phyloP scores from a whole-genome alignment of 768 basidiomycete species.

The Bullera alba region DNA sequence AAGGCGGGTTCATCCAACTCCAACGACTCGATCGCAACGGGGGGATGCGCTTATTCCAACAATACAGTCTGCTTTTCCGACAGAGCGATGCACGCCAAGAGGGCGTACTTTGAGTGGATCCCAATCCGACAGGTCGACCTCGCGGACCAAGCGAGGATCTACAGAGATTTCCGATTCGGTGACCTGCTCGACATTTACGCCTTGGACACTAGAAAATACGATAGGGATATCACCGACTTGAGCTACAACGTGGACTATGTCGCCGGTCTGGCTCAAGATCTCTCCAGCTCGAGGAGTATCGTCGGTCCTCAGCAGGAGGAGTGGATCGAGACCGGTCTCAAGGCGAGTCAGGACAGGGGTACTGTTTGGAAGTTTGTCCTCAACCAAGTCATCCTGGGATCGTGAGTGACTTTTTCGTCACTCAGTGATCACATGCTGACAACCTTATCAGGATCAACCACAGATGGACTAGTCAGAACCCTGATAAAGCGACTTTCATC shows the following conservation, averaged over 20 bases:
- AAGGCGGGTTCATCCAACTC: constrained; percentile 56
- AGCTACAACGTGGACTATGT: constrained; percentile 53
- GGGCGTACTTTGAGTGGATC: constrained; percentile 39
- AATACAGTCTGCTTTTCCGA: constrained; percentile 58
- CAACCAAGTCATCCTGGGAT: constrained; percentile 55
- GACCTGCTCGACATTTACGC: constrained; percentile 58
- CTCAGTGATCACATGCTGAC: neutral
- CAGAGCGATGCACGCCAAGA: constrained; percentile 55
- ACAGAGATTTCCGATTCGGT: constrained; percentile 61
- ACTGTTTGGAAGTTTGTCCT: constrained; percentile 57
- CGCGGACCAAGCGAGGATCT: constrained; percentile 57
- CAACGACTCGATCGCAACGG: constrained; percentile 50
- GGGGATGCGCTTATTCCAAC: constrained; percentile 18
- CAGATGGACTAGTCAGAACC: constrained; percentile 42
- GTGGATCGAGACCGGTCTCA: constrained; percentile 55
- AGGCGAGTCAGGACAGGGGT: constrained; percentile 50
- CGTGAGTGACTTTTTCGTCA: constrained; percentile 3
- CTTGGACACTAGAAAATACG: constrained; percentile 55
- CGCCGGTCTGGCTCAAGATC: constrained; percentile 48
- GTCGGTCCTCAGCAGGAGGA: constrained; percentile 56
- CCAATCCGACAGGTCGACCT: constrained; percentile 55
- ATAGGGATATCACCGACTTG: constrained; percentile 57
- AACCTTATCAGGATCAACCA: constrained; percentile 46
- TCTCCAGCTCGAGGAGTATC: constrained; percentile 50
- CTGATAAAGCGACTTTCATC: constrained; percentile 17